Evolutionary conservation across 164 flowering plant genomes (phyloP).

Genomic region (Akebia trifoliata): DNA sequence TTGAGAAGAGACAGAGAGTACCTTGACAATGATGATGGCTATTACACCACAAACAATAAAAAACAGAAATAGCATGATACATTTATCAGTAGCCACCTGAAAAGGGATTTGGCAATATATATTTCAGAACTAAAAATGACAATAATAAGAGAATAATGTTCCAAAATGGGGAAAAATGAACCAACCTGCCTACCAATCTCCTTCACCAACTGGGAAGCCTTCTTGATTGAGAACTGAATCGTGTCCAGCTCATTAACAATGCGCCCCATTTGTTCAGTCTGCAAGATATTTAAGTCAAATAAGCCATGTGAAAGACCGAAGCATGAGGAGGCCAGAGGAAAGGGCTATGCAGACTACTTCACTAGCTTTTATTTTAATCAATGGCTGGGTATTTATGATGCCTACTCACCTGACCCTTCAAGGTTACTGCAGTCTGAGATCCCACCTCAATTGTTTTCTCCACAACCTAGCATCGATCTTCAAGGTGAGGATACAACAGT

Average conservation of each 20-base stretch:
- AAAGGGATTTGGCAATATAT: slow-evolving; percentile 3
- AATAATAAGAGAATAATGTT: background rate
- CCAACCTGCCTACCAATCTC: slow-evolving; percentile 97
- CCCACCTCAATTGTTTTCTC: slow-evolving; percentile 83
- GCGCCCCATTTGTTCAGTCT: slow-evolving; percentile 99
- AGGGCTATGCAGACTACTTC: background rate
- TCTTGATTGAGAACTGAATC: slow-evolving; percentile 90
- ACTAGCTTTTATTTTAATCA: background rate
- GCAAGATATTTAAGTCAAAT: slow-evolving; percentile 17
- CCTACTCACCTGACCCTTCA: slow-evolving; percentile 79
- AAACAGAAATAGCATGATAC: slow-evolving; percentile 85
- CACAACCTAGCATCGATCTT: slow-evolving; percentile 49
- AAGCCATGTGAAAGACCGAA: slow-evolving; percentile 17
- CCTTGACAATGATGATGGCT: slow-evolving; percentile 92
- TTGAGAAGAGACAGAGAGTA: slow-evolving; percentile 21
- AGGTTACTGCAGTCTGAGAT: slow-evolving; percentile 63
- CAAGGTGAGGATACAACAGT: slow-evolving; percentile 13
- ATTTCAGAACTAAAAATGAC: background rate
- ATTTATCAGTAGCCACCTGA: slow-evolving; percentile 95
- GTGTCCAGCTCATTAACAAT: slow-evolving; percentile 92
- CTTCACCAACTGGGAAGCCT: slow-evolving; percentile 94
- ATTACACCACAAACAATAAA: slow-evolving; percentile 85
- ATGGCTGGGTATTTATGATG: background rate
- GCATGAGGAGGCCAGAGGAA: background rate
- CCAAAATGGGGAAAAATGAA: slow-evolving; percentile 1